Evolutionary conservation across 179 eudicot genomes (phyloP), one percentile per base, ranked within the genome.

Genomic region (Sideroxylon spinosum): DNA sequence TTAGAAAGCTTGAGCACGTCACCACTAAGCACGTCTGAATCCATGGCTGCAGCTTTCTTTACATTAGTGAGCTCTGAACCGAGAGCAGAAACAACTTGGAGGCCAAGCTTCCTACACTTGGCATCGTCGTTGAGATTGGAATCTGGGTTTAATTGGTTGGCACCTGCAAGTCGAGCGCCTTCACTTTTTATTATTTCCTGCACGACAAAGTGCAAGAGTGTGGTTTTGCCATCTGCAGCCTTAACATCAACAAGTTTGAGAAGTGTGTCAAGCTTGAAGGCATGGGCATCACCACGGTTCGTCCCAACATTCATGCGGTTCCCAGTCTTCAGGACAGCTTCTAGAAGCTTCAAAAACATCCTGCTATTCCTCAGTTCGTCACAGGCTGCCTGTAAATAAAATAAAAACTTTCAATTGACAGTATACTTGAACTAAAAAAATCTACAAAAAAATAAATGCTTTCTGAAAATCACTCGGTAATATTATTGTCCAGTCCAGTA

Each of bases 241-340:
- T 95, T 95, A 66, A 95, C 85, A 71, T 95, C 99, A 19, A 86
- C 93, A 3, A 95, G 99, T 88, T 90, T 95, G 79, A 93, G 92
- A 76, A 95, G 91, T 0, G 99, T 95, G 83, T 95, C 98, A 0
- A 95, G 99, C 84, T 95, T 95, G 89, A 95, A 94, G 16, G 99
- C 99, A 66, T 89, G 97, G 52, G 99, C 99, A 68, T 93, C 96
- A 5, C 99, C 99, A 0, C 96, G 93, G 74, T 91, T 92, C 78
- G 99, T 95, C 11, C 99, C 99, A 25, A 91, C 91, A 70, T 95
- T 95, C 98, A 95, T 95, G 60, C 98, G 97, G 84, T 95, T 94
- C 25, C 98, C 99, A 1, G 98, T 95, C 79, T 95, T 95, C 57
- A 95, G 87, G 32, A 95, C 98, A 1, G 98, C 99, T 82, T 95